Base-by-base conservation (phyloP, 2,329 filamentous ascomycete species). In the Bipolaris zeicola region DNA sequence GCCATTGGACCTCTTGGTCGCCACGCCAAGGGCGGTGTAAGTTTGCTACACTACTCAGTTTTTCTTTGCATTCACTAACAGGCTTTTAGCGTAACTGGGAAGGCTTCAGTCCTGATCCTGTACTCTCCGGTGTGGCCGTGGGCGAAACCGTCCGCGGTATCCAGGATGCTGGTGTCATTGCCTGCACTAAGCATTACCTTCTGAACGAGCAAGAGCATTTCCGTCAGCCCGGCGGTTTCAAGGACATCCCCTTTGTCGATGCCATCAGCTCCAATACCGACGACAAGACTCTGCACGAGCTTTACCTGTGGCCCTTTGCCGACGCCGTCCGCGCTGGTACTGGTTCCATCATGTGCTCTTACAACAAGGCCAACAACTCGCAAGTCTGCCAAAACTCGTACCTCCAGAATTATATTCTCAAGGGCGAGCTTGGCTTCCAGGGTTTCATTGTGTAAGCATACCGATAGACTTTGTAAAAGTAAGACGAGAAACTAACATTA, bases 311-410 rank as follows among this genome's bases (percentile, higher is more conserved):
- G 83, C 81, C 81, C 1, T 83, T 83, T 55, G 81, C 81, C 5
- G 80, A 82, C 60, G 80, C 80, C 24, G 76, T 82, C 34, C 77
- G 78, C 31, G 80, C 81, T 34, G 81, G 81, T 34, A 82, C 80
- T 53, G 81, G 77, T 5, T 71, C 77, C 10, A 78, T 83, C 69
- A 83, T 83, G 82, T 83, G 82, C 72, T 86, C 87, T 0, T 92
- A 92, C 79, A 87, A 91, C 68, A 88, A 90, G 68, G 72, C 92
- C 75, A 96, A 96, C 79, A 91, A 91, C 75, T 91, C 87, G 6
- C 92, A 92, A 65, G 83, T 77, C 18, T 95, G 91, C 76, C 89
- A 94, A 68, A 95, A 95, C 79, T 89, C 87, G 28, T 87, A 89
- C 68, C 76, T 89, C 8, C 78, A 92, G 63, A 95, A 95, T 70